Evolutionary conservation across 2,329 filamentous ascomycete genomes (phyloP).

Genomic region (Aspergillus pseudoviridinutans): DNA sequence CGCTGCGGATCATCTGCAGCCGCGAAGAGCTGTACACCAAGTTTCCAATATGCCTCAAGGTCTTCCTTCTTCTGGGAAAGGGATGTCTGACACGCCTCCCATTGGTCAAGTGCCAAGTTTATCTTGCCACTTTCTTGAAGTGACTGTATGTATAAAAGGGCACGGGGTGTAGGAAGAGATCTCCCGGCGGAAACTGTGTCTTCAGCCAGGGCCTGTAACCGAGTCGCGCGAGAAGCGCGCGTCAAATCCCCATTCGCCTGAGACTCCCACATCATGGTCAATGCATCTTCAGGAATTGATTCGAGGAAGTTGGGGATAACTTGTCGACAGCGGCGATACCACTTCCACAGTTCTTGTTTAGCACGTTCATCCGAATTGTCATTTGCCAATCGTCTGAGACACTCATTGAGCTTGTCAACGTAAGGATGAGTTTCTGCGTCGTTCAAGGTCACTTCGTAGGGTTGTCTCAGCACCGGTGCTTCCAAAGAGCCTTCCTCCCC

Average conservation of each 20-base stretch:
- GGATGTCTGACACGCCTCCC: constrained; percentile 55
- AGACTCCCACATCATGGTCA: constrained; percentile 65
- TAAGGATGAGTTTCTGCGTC: constrained; percentile 37
- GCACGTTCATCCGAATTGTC: constrained; percentile 26
- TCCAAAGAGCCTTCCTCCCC: constrained; percentile 15
- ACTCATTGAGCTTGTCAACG: constrained; percentile 38
- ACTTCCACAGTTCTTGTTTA: constrained; percentile 45
- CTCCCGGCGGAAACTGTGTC: constrained; percentile 62
- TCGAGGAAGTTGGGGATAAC: constrained; percentile 46
- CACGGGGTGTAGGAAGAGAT: constrained; percentile 54
- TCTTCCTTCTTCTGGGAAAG: constrained; percentile 46
- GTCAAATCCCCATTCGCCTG: constrained; percentile 42
- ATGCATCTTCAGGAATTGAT: constrained; percentile 57
- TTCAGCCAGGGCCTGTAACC: constrained; percentile 59
- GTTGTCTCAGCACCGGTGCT: constrained; percentile 13
- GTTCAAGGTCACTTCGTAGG: constrained; percentile 31
- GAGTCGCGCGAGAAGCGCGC: constrained; percentile 51
- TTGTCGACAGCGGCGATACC: constrained; percentile 49
- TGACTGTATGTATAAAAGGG: constrained; percentile 65
- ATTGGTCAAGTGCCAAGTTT: constrained; percentile 58
- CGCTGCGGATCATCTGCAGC: constrained; percentile 44
- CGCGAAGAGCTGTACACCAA: constrained; percentile 51
- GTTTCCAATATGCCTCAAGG: constrained; percentile 41
- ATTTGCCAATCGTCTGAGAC: constrained; percentile 27
- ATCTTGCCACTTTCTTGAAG: constrained; percentile 61